These are phyloP conservation scores for Yamadazyma diddensiae DNA, from an alignment of 1,139 yeast species.

Conservation along the genomic window DNA sequence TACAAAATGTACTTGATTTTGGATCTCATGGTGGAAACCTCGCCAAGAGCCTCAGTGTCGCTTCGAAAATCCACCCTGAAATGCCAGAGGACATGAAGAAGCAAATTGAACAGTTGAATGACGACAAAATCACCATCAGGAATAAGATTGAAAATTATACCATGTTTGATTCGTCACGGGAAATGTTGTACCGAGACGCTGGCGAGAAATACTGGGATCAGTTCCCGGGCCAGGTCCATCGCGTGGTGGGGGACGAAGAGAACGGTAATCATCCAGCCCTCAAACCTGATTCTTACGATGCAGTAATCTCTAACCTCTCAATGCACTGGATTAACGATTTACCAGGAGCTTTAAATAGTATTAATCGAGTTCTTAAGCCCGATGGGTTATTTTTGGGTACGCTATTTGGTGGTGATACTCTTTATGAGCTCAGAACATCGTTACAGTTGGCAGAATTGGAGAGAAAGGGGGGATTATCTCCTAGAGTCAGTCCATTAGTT, in stretches of 20 bases:
- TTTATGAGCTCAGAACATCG: slow-evolving; percentile 76
- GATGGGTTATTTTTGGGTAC: slow-evolving; percentile 84
- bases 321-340: slow-evolving; percentile 86
- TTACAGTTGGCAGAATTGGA: slow-evolving; percentile 82
- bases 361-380: slow-evolving; percentile 65
- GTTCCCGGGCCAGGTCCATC: slow-evolving; percentile 42
- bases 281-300: slow-evolving; percentile 54
- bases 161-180: slow-evolving; percentile 66
- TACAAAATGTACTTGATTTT: slow-evolving; percentile 61
- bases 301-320: slow-evolving; percentile 70
- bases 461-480: slow-evolving; percentile 74
- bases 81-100: slow-evolving; percentile 28
- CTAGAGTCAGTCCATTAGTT: slow-evolving; percentile 78
- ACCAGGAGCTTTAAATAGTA: slow-evolving; percentile 57
- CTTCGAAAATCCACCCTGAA: slow-evolving; percentile 25
- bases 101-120: slow-evolving; percentile 38
- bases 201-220: slow-evolving; percentile 30
- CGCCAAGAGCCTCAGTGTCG: slow-evolving; percentile 35
- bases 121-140: slow-evolving; percentile 52
- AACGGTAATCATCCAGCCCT: slow-evolving; percentile 40
- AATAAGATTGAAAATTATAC: slow-evolving; percentile 53
- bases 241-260: slow-evolving; percentile 69
- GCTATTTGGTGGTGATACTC: slow-evolving; percentile 82
- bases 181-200: slow-evolving; percentile 51
- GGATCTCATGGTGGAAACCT: slow-evolving; percentile 73